phyloP scores from a whole-genome alignment of 129 eudicot species.

The Escallonia rubra region DNA sequence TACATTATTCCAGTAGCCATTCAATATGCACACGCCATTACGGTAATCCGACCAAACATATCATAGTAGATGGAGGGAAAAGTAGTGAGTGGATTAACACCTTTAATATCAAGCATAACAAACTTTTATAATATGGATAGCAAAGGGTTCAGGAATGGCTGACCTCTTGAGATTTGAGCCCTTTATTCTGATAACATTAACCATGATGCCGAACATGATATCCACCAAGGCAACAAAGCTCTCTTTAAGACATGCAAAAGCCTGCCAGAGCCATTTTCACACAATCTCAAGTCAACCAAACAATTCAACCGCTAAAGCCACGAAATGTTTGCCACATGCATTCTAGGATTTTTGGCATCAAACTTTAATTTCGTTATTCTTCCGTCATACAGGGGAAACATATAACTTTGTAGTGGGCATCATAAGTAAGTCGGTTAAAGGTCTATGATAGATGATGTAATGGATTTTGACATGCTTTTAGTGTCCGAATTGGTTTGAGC shows the following conservation, averaged over 20 bases:
- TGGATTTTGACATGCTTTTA: too few species aligned
- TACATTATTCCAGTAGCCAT: neutral
- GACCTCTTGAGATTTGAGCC: slow-evolving; percentile 14
- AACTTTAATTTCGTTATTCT: too few species aligned
- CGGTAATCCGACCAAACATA: neutral
- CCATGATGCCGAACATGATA: slow-evolving; percentile 46
- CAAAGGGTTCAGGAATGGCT: neutral
- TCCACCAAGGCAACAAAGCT: slow-evolving; percentile 36
- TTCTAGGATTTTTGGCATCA: neutral
- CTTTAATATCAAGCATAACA: neutral
- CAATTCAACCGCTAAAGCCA: neutral
- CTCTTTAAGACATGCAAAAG: slow-evolving; percentile 47
- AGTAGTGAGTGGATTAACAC: neutral
- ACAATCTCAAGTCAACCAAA: neutral
- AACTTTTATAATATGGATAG: neutral
- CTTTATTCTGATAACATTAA: slow-evolving; percentile 43
- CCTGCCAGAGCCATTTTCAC: slow-evolving; percentile 36
- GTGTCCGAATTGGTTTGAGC: too few species aligned
- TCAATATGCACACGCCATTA: neutral
- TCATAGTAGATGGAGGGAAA: neutral
- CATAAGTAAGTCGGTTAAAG: too few species aligned
- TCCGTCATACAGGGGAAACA: neutral
- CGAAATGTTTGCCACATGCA: neutral
- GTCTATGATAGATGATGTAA: neutral
- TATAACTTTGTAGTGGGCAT: neutral